phyloP scores from a whole-genome alignment of 1,284 basidiomycete genomes.

The Pseudozyma flocculosa region DNA sequence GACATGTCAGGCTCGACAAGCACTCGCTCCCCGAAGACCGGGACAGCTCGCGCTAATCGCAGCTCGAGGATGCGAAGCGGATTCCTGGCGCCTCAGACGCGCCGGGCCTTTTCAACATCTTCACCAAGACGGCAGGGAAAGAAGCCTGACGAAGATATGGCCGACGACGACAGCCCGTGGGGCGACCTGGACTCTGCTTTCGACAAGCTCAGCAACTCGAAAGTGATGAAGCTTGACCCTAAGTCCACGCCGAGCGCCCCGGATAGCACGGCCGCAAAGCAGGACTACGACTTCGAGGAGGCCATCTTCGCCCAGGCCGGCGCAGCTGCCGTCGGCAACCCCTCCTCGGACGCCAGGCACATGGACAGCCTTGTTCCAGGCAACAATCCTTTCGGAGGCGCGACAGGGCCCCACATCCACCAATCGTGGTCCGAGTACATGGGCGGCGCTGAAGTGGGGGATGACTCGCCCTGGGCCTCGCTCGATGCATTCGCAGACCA shows the following conservation, averaged over 20 bases:
- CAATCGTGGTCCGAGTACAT: constrained; percentile 41
- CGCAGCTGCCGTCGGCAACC: constrained; percentile 15
- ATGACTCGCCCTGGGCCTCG: constrained; percentile 44
- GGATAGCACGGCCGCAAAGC: too few species aligned
- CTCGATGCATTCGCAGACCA: constrained; percentile 43
- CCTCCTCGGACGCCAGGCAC: neutral
- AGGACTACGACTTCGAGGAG: constrained; percentile 19
- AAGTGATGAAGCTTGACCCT: too few species aligned
- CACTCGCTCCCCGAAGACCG: too few species aligned
- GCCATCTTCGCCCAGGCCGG: constrained; percentile 38
- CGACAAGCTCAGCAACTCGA: constrained; percentile 10
- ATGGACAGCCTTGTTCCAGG: neutral
- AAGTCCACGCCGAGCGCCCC: neutral
- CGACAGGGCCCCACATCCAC: neutral
- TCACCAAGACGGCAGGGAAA: too few species aligned
- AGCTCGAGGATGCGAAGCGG: too few species aligned
- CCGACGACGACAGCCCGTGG: constrained; percentile 40
- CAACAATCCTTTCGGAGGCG: neutral
- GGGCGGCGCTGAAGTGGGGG: constrained; percentile 14
- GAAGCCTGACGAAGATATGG: constrained; percentile 5
- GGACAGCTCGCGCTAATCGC: too few species aligned
- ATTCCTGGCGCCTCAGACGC: too few species aligned
- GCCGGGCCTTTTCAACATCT: neutral
- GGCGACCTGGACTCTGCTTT: constrained; percentile 36
- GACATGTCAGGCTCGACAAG: too few species aligned